A percentile compares a stretch with the other conserved stretches of the same genome.
Evolutionary conservation across 306 rosid genomes (phyloP).

Genomic region (Medicago ruthenica): DNA sequence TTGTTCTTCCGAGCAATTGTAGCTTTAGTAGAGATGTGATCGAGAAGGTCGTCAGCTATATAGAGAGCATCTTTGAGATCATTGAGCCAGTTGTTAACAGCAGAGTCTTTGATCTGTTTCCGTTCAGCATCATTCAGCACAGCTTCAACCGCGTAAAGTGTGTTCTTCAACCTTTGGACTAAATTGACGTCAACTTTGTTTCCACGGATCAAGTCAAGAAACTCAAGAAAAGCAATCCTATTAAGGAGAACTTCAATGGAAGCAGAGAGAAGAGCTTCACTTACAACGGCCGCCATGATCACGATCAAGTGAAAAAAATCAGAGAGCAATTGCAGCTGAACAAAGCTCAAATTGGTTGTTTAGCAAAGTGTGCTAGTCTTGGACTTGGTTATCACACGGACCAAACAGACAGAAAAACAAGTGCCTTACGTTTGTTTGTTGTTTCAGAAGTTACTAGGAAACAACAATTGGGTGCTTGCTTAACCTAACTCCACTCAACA

Average conservation of each 20-base stretch:
- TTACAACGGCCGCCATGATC: neutral
- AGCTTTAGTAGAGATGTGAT: neutral
- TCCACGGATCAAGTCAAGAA: neutral
- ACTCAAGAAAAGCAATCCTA: neutral
- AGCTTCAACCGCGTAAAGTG: neutral
- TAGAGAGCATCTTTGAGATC: constrained; percentile 16
- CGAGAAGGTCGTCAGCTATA: neutral
- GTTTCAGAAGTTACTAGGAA: no score
- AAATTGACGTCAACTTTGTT: neutral
- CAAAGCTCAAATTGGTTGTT: no score
- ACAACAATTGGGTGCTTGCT: no score
- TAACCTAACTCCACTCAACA: no score
- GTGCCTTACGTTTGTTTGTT: no score
- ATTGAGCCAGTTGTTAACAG: neutral
- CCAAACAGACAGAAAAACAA: no score
- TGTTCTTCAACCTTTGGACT: constrained; percentile 6
- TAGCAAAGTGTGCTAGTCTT: no score
- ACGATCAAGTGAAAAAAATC: no score
- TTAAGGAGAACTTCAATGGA: neutral
- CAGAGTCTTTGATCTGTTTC: neutral
- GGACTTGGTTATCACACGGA: no score
- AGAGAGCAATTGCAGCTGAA: no score
- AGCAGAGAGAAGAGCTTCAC: constrained; percentile 18
- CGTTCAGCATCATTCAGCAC: neutral
- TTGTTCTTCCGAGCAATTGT: neutral